Evolutionary conservation across 352 stramenopile species (phyloP), one percentile per base, ranked within the genome.

Genomic region (Globisporangium paroecandrum): DNA sequence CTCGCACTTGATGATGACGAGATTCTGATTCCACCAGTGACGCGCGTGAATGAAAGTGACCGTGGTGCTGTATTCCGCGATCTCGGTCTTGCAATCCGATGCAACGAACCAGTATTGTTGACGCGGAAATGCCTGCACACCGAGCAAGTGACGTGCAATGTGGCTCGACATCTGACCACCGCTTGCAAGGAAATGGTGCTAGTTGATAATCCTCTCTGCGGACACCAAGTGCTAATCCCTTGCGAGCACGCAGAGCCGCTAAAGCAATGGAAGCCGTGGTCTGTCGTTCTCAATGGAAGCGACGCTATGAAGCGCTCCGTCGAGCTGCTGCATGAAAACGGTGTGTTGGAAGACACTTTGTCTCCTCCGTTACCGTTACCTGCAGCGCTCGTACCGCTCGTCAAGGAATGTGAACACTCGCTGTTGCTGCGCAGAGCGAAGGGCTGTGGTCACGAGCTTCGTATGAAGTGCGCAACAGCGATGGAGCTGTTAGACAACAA

Each of bases 391-490:
- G 65, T 56, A 58, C 24, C 72, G 3, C 66, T 77, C 15, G 15
- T 89, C 2, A 80, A 78, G 10, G 58, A 71, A 5, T 91, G 85
- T 65, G 62, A 65, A 41, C 55, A 65, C 4, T 70, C 74, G 18
- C 58, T 91, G 15, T 47, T 84, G 1, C 76, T 87, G 43, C 70
- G 74, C 46, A 70, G 83, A 24, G 64, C 71, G 0, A 76, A 49
- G 5, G 75, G 73, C 0, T 91, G 85, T 57, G 83, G 77, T n/a
- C 85, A 93, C 46, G 77, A 88, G 36, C 61, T 81, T 12, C 76
- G 86, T 8, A 70, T 89, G 58, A 81, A 82, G 41, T 93, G 82
- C 56, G 72, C 73, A 10, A 65, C 73, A 13, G 82, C 78, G 4
- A 79, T 89, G 38, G 81, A 81, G 34, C 55, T 84, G 43, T 55